Percentiles rank a stretch among this genome's conserved stretches.
Conservation (phyloP, 257 asterid species). For the Nicotiana otophora region DNA sequence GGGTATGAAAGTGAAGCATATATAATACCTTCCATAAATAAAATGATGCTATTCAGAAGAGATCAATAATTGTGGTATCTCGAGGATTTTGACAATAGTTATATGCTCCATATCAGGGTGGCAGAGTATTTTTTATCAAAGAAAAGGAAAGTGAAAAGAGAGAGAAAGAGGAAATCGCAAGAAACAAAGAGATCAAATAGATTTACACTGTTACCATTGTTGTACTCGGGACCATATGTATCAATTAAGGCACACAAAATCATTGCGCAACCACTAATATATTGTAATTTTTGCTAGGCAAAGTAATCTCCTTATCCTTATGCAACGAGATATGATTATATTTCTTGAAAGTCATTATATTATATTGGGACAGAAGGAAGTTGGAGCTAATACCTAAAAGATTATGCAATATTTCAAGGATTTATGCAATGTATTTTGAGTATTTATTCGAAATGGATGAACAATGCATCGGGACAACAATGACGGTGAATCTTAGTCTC, state of each 20-base stretch:
- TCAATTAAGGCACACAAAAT: neutral
- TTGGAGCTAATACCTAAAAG: neutral
- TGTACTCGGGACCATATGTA: neutral
- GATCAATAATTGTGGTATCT: neutral
- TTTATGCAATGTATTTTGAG: neutral
- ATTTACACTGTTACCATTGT: neutral
- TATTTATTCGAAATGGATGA: neutral
- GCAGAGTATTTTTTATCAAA: neutral
- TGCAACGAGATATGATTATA: neutral
- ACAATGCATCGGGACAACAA: neutral
- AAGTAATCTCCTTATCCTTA: neutral
- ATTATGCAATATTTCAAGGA: neutral
- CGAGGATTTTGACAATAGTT: neutral
- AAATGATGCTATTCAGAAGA: neutral
- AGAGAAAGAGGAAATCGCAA: neutral
- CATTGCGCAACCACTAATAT: neutral
- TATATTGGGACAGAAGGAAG: neutral
- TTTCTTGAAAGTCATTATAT: neutral
- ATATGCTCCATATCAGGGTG: neutral
- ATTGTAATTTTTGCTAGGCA: neutral
- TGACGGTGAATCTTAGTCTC: neutral
- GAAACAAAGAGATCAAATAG: neutral
- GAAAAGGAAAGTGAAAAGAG: neutral
- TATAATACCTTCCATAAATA: neutral
- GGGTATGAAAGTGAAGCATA: neutral